Percentiles rank a stretch among this genome's conserved stretches.
Evolutionary conservation across 306 rosid species (phyloP).

Genomic region (Sphenostylis stenocarpa): DNA sequence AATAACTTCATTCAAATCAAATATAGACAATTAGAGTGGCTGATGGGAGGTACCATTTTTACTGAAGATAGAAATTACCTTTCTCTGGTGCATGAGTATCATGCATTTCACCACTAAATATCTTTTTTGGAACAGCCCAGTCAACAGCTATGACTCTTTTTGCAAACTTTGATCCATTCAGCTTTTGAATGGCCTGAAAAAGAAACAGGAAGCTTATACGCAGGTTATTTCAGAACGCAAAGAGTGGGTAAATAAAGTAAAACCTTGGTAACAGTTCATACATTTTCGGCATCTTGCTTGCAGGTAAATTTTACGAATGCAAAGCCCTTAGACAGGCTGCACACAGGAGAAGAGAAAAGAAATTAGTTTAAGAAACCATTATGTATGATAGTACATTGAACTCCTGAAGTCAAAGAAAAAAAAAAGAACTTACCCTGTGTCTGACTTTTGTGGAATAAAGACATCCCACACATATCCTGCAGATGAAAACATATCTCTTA

Average conservation of each 20-base stretch:
- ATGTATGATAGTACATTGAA: slow-evolving; percentile 1
- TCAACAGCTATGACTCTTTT: slow-evolving; percentile 94
- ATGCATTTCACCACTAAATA: slow-evolving; percentile 55
- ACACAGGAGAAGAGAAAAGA: slow-evolving; percentile 29
- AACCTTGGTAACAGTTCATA: slow-evolving; percentile 38
- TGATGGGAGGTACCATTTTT: slow-evolving; percentile 10
- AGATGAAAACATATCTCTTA: slow-evolving; percentile 62
- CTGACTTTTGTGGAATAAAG: slow-evolving; percentile 65
- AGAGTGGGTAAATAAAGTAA: slow-evolving; percentile 25
- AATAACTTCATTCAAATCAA: neutral
- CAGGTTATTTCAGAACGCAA: slow-evolving; percentile 22
- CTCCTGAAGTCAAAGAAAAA: neutral
- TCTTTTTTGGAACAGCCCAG: slow-evolving; percentile 89
- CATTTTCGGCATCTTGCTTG: slow-evolving; percentile 87
- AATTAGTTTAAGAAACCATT: slow-evolving; percentile 9
- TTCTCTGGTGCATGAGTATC: slow-evolving; percentile 51
- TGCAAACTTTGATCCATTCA: slow-evolving; percentile 70
- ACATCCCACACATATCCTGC: slow-evolving; percentile 95
- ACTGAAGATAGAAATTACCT: slow-evolving; percentile 48
- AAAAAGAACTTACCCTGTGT: slow-evolving; percentile 64
- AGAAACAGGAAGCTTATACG: slow-evolving; percentile 14
- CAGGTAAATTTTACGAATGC: slow-evolving; percentile 91
- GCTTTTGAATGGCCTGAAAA: slow-evolving; percentile 76
- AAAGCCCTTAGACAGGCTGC: slow-evolving; percentile 90
- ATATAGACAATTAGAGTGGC: neutral